Base-by-base conservation (phyloP, 495 filamentous ascomycete species). In the Lophium mytilinum region DNA sequence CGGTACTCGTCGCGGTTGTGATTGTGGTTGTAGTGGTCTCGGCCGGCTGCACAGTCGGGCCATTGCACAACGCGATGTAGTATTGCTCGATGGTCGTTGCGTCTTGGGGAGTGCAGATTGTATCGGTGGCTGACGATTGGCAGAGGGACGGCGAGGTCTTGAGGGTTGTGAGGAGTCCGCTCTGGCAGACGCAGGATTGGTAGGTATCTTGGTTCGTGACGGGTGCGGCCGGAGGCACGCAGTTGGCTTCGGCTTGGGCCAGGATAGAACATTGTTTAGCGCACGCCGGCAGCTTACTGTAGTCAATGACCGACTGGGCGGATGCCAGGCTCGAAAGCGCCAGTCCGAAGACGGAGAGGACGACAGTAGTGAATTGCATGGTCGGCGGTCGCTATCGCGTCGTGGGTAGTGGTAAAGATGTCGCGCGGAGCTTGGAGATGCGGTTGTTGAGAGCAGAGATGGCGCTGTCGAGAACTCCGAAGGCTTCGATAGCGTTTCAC, bases 101-200 rank as follows among this genome's bases (percentile, higher is more conserved):
- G 69, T 62, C 60, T n/a, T 57, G 54, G 24, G 49, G 40, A 10
- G 50, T 49, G 35, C 49, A 54, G 6, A 30, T 30, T 2, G 24
- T 30, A 30, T 30, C 6, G 24, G 24, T 30, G 59, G 77, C 75
- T 34, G 66, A 56, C 12, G 69, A 36, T 37, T 72, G 62, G 57
- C 75, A 75, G 46, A 66, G 67, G 17, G 69, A 52, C 47, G 69
- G 68, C 60, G 76, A 77, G 21, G 61, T 61, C 42, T 78, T 67
- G 19, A 81, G 68, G 9, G 63, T 56, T 12, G 65, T 66, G 10
- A 82, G 69, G 37, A 68, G 63, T 10, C 67, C 54, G 11, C 75
- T 79, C 57, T 76, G 70, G 67, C 81, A 84, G 70, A 83, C 80
- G 62, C 81, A 84, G 21, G 73, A 73, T 53, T 76, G 70, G 65